Base-by-base conservation (phyloP, 2,329 filamentous ascomycete genomes). In the Fusarium paranaense region DNA sequence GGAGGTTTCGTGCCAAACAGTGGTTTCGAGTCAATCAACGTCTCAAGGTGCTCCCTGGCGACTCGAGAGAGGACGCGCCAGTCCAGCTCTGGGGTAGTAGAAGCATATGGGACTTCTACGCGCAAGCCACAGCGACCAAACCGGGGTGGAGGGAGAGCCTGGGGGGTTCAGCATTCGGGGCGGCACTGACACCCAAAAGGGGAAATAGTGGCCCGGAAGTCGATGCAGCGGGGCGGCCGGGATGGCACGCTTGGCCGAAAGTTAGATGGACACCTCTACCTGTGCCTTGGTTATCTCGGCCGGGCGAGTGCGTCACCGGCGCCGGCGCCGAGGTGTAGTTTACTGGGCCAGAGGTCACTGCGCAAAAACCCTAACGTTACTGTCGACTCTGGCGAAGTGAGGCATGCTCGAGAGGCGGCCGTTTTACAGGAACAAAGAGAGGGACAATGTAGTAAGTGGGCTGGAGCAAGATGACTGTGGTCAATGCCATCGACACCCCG, bases 1-100 rank as follows among this genome's bases (percentile, higher is more conserved):
- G 62, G 54, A 59, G 62, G 59, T 57, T 45, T 33, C 45, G 63
- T 62, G 66, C 57, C 60, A 50, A 54, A 62, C 45, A 54, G 65
- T 54, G 33, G 66, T 69, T 71, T 73, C 69, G 77, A 72, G 71
- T 77, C 69, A 77, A 72, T 76, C 75, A 79, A 77, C 72, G 78
- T 79, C 78, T 79, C 77, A 77, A 78, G 62, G 32, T 61, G 57
- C 30, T 62, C 33, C 54, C 33, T 38, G 57, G 65, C 72, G 64
- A 70, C 67, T 75, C 65, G 60, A 73, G 50, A 63, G 61, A 32
- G 47, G 67, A 52, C 54, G 66, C 58, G 66, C 60, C 60, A 66
- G 65, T 70, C 52, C 58, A 70, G 62, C 67, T 70, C 69, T 70
- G 69, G 73, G 70, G 67, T 67, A 67, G 35, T 67, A 66, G 72